These are phyloP conservation scores for Coelastrella sp. DNA, from an alignment of 139 green algal species.

Conservation along the genomic window DNA sequence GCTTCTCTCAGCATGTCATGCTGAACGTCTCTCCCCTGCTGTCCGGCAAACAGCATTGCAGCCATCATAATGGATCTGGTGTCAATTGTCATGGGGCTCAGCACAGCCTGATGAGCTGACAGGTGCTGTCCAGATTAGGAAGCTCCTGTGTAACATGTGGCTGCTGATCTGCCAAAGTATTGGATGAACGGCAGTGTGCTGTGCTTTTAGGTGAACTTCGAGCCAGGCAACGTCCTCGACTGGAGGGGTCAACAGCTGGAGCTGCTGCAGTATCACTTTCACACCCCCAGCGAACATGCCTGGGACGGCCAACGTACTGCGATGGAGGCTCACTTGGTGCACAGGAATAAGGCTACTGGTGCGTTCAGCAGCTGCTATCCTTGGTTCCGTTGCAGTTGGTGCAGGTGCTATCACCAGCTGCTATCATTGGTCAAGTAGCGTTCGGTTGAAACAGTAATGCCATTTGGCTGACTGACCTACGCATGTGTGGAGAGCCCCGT, in stretches of 20 bases:
- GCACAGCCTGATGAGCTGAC: background rate
- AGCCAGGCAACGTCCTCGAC: slow-evolving; percentile 50
- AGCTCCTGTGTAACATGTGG: too few species aligned
- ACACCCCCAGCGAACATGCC: slow-evolving; percentile 83
- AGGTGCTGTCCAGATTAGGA: background rate
- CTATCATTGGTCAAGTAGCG: background rate
- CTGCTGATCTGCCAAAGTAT: too few species aligned
- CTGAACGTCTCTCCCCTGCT: too few species aligned
- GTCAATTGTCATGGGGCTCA: too few species aligned
- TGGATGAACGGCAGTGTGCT: too few species aligned
- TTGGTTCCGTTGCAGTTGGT: background rate
- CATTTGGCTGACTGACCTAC: background rate
- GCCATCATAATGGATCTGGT: too few species aligned
- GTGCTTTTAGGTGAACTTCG: slow-evolving; percentile 66
- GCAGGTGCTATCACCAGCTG: too few species aligned
- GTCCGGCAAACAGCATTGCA: too few species aligned
- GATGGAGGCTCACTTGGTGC: slow-evolving; percentile 90
- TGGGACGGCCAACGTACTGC: slow-evolving; percentile 67
- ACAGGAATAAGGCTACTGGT: slow-evolving; percentile 71
- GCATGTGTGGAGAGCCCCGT: background rate
- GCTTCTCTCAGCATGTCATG: too few species aligned
- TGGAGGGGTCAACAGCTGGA: slow-evolving; percentile 65
- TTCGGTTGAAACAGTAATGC: background rate
- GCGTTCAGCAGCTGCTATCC: background rate
- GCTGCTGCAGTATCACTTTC: slow-evolving; percentile 90